These are phyloP conservation scores for Pseudonectria foliicola DNA, from an alignment of 2,329 filamentous ascomycete species.

Conservation along the genomic window DNA sequence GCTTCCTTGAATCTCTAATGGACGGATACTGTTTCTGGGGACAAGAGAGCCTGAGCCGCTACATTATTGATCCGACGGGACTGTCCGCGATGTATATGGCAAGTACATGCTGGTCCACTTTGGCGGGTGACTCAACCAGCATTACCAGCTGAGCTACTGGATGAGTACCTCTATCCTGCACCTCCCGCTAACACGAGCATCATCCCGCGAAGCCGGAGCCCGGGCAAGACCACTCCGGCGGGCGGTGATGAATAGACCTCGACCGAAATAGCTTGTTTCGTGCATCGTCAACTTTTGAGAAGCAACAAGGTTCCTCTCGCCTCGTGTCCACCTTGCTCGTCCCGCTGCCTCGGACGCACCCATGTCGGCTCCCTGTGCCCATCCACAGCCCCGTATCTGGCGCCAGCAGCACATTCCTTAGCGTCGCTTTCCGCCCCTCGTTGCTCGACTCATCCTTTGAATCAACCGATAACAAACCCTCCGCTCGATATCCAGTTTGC, in stretches of 20 bases:
- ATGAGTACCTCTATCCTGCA: no score
- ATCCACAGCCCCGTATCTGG: conserved; percentile 27
- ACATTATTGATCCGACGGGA: conserved; percentile 8
- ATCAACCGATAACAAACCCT: no score
- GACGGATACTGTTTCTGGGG: not conserved
- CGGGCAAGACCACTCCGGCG: no score
- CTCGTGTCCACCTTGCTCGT: conserved; percentile 15
- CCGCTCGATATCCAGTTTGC: conserved; percentile 20
- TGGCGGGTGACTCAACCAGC: no score
- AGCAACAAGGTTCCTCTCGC: conserved; percentile 8
- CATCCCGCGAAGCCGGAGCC: no score
- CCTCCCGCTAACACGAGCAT: no score
- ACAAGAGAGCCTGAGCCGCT: conserved; percentile 3
- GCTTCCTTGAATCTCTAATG: no score
- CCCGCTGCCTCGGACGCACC: conserved; percentile 27
- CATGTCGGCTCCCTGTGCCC: conserved; percentile 33
- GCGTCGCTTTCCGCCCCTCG: conserved; percentile 35
- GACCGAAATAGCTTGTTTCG: conserved; percentile 1
- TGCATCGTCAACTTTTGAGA: conserved; percentile 7
- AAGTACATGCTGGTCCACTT: no score
- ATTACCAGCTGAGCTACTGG: no score
- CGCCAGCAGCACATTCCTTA: conserved; percentile 32
- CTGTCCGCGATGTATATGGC: not conserved
- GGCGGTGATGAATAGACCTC: no score
- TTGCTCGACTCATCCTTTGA: conserved; percentile 4